These are phyloP conservation scores for Alloteropsis angusta DNA, from an alignment of 202 grass and related monocot species.

Conservation along the genomic window DNA sequence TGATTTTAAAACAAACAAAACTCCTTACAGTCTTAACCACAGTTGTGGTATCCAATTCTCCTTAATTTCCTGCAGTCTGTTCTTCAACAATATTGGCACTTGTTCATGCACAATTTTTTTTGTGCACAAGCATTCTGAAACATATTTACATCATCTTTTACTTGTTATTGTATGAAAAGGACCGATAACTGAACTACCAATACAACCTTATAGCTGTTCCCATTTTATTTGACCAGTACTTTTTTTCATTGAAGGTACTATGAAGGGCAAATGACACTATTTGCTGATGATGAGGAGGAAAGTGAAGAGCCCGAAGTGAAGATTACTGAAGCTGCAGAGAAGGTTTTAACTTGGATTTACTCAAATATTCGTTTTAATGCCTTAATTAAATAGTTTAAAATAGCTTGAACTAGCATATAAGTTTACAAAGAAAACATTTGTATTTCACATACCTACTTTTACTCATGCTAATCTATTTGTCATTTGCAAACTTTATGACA, in stretches of 20 bases:
- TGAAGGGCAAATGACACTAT: conserved; percentile 52
- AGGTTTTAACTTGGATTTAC: conserved; percentile 36
- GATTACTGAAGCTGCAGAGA: conserved; percentile 83
- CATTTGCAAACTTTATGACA: not conserved
- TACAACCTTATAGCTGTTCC: not conserved
- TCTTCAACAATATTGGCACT: not conserved
- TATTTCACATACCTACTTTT: not conserved
- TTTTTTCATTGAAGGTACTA: conserved; percentile 55
- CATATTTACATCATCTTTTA: not conserved
- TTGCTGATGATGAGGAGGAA: conserved; percentile 49
- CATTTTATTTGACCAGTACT: not conserved
- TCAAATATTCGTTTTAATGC: not conserved
- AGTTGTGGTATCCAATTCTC: not conserved
- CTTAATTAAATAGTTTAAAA: not conserved
- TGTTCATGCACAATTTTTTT: not conserved
- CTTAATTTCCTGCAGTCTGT: not conserved
- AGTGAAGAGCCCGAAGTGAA: conserved; percentile 53
- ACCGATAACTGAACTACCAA: not conserved
- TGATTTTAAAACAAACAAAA: not conserved
- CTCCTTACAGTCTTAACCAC: not conserved
- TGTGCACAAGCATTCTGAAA: not conserved
- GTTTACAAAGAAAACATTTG: not conserved
- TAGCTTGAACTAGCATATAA: not conserved
- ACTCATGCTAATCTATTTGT: not conserved
- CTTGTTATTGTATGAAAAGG: not conserved